Percentiles rank a stretch among this genome's conserved stretches.
These are phyloP conservation scores for Rhodosporidiobolus sp. DNA, from an alignment of 768 basidiomycete species.

Conservation along the genomic window DNA sequence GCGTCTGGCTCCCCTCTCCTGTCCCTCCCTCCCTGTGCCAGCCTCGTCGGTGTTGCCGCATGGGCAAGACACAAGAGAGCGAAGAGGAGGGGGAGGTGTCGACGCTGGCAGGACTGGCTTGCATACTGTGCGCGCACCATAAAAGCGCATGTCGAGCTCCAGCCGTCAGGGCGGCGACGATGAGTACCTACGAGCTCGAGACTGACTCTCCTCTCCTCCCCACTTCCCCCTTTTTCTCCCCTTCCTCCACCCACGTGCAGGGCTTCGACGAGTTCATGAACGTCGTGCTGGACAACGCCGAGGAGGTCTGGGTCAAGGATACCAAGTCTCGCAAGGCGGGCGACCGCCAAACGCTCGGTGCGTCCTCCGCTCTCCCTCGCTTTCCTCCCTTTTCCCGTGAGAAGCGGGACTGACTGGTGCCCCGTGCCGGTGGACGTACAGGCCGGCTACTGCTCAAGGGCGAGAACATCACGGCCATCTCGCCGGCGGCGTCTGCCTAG, in stretches of 20 bases:
- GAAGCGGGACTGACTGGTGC: background rate
- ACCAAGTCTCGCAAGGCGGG: constrained; percentile 68
- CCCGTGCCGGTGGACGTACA: constrained; percentile 46
- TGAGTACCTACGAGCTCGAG: too few species aligned
- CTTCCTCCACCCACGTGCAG: constrained; percentile 55
- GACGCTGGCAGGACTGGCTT: too few species aligned
- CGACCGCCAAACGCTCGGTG: constrained; percentile 78
- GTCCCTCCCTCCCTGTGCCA: background rate
- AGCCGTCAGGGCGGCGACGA: too few species aligned
- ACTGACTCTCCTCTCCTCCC: constrained; percentile 52
- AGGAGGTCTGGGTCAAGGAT: constrained; percentile 71
- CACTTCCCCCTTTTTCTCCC: constrained; percentile 46
- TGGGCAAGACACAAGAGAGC: too few species aligned
- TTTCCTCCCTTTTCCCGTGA: background rate
- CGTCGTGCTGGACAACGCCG: constrained; percentile 86
- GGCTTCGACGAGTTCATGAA: constrained; percentile 99
- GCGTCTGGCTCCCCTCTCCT: constrained; percentile 52
- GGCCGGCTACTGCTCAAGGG: constrained; percentile 95
- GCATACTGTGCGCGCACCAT: too few species aligned
- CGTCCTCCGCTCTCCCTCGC: constrained; percentile 43
- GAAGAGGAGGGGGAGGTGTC: background rate
- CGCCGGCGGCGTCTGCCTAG: constrained; percentile 51
- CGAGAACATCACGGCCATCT: constrained; percentile 97
- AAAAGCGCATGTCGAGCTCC: too few species aligned
- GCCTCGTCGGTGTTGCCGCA: background rate